Percentiles rank a stretch among this genome's conserved stretches.
Evolutionary conservation across 192 early-diverging fungal genomes (phyloP).

Genomic region (Backusella parvicylindrica): DNA sequence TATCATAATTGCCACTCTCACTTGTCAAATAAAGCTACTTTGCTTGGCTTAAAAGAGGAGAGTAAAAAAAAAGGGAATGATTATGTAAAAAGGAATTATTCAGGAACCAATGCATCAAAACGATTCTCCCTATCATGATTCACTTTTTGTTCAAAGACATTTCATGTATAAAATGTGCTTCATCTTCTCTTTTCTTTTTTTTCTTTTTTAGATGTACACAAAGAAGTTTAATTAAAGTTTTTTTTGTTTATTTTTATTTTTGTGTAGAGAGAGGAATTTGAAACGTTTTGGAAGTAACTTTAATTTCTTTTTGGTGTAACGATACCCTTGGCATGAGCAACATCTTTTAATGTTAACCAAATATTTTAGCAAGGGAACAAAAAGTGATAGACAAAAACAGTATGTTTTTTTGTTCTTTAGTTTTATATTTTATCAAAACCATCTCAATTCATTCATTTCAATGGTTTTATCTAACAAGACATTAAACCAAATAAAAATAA

Average conservation of each 20-base stretch:
- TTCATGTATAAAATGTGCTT: neutral
- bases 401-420: too few species aligned
- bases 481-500: neutral
- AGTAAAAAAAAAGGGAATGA: neutral
- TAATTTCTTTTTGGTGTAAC: neutral
- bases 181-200: neutral
- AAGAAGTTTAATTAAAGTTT: constrained; percentile 1
- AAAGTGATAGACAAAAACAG: neutral
- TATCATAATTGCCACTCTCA: neutral
- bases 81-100: constrained; percentile 1
- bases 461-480: neutral
- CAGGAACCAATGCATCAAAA: neutral
- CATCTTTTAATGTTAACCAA: neutral
- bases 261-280: neutral
- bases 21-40: neutral
- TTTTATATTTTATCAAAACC: neutral
- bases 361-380: neutral
- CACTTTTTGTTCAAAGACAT: neutral
- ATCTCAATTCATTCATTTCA: neutral
- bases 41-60: neutral
- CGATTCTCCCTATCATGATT: neutral
- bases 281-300: neutral
- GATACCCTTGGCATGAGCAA: neutral
- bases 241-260: neutral
- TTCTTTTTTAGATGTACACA: neutral